A percentile compares a stretch with the other conserved stretches of the same genome.
Evolutionary conservation across 192 early-diverging fungal genomes (phyloP).

Genomic region (Gryganskiella cystojenkinii): DNA sequence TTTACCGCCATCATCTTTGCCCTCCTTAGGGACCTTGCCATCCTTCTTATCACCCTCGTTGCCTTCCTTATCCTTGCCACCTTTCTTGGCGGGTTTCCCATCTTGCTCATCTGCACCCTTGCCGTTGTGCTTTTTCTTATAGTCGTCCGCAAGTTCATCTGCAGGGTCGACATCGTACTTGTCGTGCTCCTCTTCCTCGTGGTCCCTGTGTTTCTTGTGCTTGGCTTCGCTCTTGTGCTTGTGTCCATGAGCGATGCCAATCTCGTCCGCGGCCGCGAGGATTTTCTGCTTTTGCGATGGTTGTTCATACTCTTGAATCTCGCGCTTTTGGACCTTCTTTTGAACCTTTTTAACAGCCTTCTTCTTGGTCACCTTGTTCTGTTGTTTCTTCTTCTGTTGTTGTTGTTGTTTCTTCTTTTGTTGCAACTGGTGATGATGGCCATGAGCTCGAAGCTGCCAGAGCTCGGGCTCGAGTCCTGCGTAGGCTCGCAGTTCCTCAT

Average conservation of each 20-base stretch:
- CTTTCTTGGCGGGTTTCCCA: slow-evolving; percentile 5
- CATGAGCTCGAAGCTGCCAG: slow-evolving; percentile 40
- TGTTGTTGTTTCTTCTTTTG: background rate
- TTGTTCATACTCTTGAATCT: background rate
- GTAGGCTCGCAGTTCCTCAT: background rate
- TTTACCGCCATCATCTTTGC: background rate
- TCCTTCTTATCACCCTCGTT: slow-evolving; percentile 6
- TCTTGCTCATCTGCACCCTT: slow-evolving; percentile 5
- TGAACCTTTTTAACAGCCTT: background rate
- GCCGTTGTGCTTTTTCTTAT: background rate
- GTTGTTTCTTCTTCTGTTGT: slow-evolving; percentile 8
- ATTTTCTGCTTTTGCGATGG: background rate
- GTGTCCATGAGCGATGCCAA: slow-evolving; percentile 8
- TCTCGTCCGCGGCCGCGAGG: background rate
- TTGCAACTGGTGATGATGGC: slow-evolving; percentile 16
- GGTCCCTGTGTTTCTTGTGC: background rate
- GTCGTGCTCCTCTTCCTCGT: slow-evolving; percentile 18
- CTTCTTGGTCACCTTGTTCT: background rate
- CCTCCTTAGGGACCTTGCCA: background rate
- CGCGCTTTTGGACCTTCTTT: background rate
- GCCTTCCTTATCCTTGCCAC: background rate
- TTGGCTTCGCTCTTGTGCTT: background rate
- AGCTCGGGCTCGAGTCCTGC: slow-evolving; percentile 25
- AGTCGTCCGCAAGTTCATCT: slow-evolving; percentile 4
- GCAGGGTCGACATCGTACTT: slow-evolving; percentile 15